Base-by-base conservation (phyloP, 805 yeast genomes). In the Starmerella roubikii region DNA sequence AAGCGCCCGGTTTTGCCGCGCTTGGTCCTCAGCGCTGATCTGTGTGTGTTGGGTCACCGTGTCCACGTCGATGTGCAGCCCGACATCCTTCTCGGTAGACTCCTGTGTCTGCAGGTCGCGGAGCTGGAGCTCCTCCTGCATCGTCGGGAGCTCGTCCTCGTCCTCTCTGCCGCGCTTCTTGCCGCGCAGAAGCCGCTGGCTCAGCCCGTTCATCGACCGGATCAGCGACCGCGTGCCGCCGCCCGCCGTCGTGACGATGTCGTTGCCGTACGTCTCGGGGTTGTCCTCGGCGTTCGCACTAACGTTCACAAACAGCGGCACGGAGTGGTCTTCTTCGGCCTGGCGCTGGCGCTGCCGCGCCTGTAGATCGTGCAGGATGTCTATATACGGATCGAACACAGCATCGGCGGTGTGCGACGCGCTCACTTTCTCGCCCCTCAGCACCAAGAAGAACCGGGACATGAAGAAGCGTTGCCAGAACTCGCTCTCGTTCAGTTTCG, bases 381-480 rank as follows among this genome's bases (percentile, higher is more conserved):
- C 74, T 38, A 91, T 63, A 55, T 88, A 91, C 52, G 79, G 77
- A 58, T 91, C 98, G 43, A 91, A 65, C 6, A 85, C 68, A 4
- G 76, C 69, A 58, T 91, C 97, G 38, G 91, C 85, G 46, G 93
- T 69, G 46, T 82, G 83, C 54, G 73, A 78, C 2, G 71, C 60
- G 52, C 76, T 74, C 38, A 84, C 71, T 47, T 75, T 76, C 54
- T 91, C 97, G 42, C 98, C 98, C 55, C 94, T 69, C 25, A 91
- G 64, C 51, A 85, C 73, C 48, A 95, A 68, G 54, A 86, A 91
- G 44, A 91, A 62, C 51, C 84, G 79, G 0, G 96, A 85, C 52
- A 83, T 77, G 66, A 91, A 91, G 53, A 91, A 91, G 45, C 96
- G 65, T 10, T 94, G 83, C 98, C 98, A 91, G 52, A 91, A 91